Conservation (phyloP, 371 early-diverging fungal genomes). For the Thermomucor indicae-seudaticae region DNA sequence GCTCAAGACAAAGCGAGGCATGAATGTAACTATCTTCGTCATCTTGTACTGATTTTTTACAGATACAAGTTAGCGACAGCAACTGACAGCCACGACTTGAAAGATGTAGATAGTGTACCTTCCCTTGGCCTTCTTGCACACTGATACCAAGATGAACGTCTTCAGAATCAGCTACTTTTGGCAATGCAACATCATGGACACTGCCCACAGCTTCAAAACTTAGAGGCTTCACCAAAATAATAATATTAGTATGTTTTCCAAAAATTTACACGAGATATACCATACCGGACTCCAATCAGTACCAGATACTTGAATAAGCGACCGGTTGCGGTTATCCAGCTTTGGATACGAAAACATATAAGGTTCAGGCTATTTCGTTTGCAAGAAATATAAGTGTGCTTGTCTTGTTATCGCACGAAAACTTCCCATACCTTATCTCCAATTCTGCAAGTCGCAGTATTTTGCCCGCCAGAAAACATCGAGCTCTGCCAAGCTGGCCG, state of each 20-base stretch:
- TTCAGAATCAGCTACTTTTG: constrained; percentile 45
- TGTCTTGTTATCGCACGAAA: not conserved
- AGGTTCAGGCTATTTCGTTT: constrained; percentile 54
- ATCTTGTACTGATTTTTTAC: constrained; percentile 42
- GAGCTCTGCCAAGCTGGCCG: constrained; percentile 76
- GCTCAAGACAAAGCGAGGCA: constrained; percentile 89
- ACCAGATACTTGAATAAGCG: constrained; percentile 69
- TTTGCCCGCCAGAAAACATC: constrained; percentile 67
- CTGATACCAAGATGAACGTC: constrained; percentile 82
- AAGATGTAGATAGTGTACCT: no score
- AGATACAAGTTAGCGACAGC: not conserved
- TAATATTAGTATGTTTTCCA: not conserved
- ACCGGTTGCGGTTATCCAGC: constrained; percentile 78
- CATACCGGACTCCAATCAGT: constrained; percentile 82
- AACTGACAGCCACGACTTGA: no score
- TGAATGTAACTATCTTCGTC: constrained; percentile 85
- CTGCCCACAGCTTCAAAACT: constrained; percentile 96
- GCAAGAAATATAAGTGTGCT: not conserved
- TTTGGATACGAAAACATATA: constrained; percentile 93
- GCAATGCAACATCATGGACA: constrained; percentile 72
- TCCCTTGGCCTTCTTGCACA: constrained; percentile 75
- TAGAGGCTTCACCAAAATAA: constrained; percentile 51
- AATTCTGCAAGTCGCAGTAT: constrained; percentile 26
- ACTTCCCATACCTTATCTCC: constrained; percentile 16
- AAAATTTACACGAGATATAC: not conserved